Base-by-base conservation (phyloP, 176 grass and related monocot species). In the Otatea glauca region DNA sequence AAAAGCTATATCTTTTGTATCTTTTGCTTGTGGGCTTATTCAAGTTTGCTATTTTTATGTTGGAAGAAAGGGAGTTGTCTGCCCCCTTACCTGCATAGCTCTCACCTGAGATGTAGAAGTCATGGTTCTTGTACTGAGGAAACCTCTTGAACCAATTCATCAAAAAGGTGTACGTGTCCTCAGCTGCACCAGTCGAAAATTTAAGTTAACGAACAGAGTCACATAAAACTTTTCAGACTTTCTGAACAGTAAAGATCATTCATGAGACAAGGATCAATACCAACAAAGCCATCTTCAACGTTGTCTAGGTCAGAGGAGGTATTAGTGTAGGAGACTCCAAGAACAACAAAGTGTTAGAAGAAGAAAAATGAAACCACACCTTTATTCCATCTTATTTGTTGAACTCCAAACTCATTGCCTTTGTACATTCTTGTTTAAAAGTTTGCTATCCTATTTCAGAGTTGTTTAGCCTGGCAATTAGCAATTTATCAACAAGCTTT, bases 401-500 rank as follows among this genome's bases (percentile, higher is more conserved):
- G 89, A 97, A 97, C 76, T 90, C 86, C 54, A 94, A 86, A 56
- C 88, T n/a, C n/a, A n/a, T n/a, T n/a, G n/a, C n/a, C n/a, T n/a
- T n/a, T n/a, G n/a, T n/a, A n/a, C n/a, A n/a, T n/a, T n/a, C n/a
- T n/a, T n/a, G n/a, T n/a, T n/a, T n/a, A n/a, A n/a, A n/a, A n/a
- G n/a, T n/a, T n/a, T n/a, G n/a, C n/a, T n/a, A n/a, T n/a, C n/a
- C n/a, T n/a, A n/a, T n/a, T n/a, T n/a, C n/a, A n/a, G n/a, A n/a
- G n/a, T n/a, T n/a, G n/a, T n/a, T n/a, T n/a, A n/a, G n/a, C n/a
- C n/a, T n/a, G n/a, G n/a, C n/a, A n/a, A n/a, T n/a, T n/a, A n/a
- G n/a, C n/a, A n/a, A n/a, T n/a, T n/a, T n/a, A n/a, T n/a, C n/a
- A n/a, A n/a, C n/a, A n/a, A n/a, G n/a, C n/a, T n/a, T n/a, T n/a